Evolutionary conservation across 441 rosid genomes (phyloP).

Genomic region (Pelargonium cotyledonis): DNA sequence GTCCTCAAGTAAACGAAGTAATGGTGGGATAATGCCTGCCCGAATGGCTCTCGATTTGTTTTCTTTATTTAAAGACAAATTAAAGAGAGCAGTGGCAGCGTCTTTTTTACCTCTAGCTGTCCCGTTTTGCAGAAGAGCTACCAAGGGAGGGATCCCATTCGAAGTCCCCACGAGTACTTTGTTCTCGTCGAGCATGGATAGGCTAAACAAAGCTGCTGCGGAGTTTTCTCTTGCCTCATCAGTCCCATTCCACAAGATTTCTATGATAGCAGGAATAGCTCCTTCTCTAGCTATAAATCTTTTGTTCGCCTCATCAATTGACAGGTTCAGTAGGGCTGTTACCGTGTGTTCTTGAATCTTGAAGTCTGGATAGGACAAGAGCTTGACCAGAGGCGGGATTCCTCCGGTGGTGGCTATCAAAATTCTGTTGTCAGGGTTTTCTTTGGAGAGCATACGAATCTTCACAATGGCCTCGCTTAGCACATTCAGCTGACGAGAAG

Average conservation of each 20-base stretch:
- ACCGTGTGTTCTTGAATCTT: conserved; percentile 53
- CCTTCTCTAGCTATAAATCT: conserved; percentile 46
- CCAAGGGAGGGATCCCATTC: conserved; percentile 51
- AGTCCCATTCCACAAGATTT: conserved; percentile 42
- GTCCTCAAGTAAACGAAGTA: conserved; percentile 39
- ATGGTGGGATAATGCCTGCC: conserved; percentile 44
- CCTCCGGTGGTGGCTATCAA: conserved; percentile 46
- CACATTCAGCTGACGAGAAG: conserved; percentile 38
- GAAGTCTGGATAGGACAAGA: conserved; percentile 37
- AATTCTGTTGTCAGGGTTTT: conserved; percentile 47
- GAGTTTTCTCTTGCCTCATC: conserved; percentile 51
- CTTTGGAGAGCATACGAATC: conserved; percentile 55
- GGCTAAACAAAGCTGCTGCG: conserved; percentile 59
- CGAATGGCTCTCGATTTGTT: conserved; percentile 49
- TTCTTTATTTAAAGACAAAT: conserved; percentile 39
- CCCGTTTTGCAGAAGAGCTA: conserved; percentile 39
- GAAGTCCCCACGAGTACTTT: conserved; percentile 39
- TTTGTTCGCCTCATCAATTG: conserved; percentile 55
- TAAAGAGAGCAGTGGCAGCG: conserved; percentile 58
- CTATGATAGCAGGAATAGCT: conserved; percentile 46
- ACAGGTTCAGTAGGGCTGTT: conserved; percentile 54
- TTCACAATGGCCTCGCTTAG: conserved; percentile 47
- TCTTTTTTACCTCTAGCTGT: conserved; percentile 55
- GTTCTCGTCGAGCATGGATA: conserved; percentile 56
- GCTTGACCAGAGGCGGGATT: conserved; percentile 40